Conservation (phyloP, 2,329 filamentous ascomycete species). For the Hymenoscyphus infarciens region DNA sequence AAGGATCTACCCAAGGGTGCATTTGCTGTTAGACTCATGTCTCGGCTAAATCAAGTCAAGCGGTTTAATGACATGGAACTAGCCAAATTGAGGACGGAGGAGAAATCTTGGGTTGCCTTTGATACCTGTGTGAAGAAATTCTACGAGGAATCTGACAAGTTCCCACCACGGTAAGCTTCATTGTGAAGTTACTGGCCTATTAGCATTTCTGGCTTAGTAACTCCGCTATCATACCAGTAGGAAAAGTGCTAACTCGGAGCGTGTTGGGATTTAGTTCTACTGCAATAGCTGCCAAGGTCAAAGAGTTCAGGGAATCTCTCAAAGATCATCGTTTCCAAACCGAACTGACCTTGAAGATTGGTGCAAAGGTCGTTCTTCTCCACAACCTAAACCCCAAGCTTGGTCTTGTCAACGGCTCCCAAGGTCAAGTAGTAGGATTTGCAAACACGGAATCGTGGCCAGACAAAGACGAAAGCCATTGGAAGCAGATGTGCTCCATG, state of each 20-base stretch:
- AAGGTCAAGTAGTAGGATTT: conserved; percentile 29
- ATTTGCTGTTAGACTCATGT: conserved; percentile 28
- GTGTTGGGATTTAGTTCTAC: neutral
- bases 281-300: conserved; percentile 10
- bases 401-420: conserved; percentile 32
- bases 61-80: conserved; percentile 19
- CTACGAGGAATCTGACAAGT: neutral
- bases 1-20: conserved; percentile 19
- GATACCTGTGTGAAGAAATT: conserved; percentile 19
- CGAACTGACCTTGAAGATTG: conserved; percentile 24
- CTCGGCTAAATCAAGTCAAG: conserved; percentile 20
- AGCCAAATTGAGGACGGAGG: conserved; percentile 10
- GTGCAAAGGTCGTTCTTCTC: conserved; percentile 31
- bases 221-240: neutral
- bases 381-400: conserved; percentile 19
- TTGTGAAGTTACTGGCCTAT: neutral
- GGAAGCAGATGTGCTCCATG: neutral
- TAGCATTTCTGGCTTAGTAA: neutral
- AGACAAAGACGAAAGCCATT: neutral
- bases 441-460: conserved; percentile 12
- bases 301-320: conserved; percentile 17
- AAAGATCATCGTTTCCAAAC: conserved; percentile 23
- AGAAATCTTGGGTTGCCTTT: conserved; percentile 19
- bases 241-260: neutral
- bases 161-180: conserved; percentile 4